Base-by-base conservation (phyloP, 768 basidiomycete species). In the Suillus americanus region DNA sequence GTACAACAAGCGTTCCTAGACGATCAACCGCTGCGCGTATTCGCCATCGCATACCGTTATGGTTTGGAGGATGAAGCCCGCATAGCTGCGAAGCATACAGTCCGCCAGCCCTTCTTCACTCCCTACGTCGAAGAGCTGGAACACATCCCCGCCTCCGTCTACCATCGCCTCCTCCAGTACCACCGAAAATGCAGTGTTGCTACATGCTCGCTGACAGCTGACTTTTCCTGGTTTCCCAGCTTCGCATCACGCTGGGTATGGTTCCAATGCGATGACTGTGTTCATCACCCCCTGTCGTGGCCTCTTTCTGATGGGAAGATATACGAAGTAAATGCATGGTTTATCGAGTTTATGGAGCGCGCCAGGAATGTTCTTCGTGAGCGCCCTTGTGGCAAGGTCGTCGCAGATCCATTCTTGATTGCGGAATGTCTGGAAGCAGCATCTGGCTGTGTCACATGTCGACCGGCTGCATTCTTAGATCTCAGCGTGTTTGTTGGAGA, bases 1-100 rank as follows among this genome's bases (percentile, higher is more conserved):
- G 63, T 70, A 33, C 64, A 70, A 56, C 72, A 74, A 2, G 48
- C 65, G 8, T 69, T 75, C 62, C 59, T 75, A 3, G 71, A 78
- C 4, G 43, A 67, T 57, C 74, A 76, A 40, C 75, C 80, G 1
- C 41, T 82, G 12, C 76, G 78, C 30, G 72, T 77, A 16, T 81
- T 78, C 57, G 79, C 80, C 50, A 75, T 81, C 63, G 78, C 79
- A 28, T 73, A 75, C 62, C 77, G 75, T 43, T 79, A 78, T 64
- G 67, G 74, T 45, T 68, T 79, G 59, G 71, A 75, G 48, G 67
- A 70, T 13, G 75, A 79, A 61, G 72, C 75, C 14, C 71, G 69
- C n/a, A 64, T 71, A 3, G 81, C 81, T 45, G 79, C 80, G 3
- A 71, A 64, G 20, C 63, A 72, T 60, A 79, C 80, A 38, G 72